These are phyloP conservation scores for Platanthera zijinensis DNA, from an alignment of 106 monocot species.

Conservation along the genomic window DNA sequence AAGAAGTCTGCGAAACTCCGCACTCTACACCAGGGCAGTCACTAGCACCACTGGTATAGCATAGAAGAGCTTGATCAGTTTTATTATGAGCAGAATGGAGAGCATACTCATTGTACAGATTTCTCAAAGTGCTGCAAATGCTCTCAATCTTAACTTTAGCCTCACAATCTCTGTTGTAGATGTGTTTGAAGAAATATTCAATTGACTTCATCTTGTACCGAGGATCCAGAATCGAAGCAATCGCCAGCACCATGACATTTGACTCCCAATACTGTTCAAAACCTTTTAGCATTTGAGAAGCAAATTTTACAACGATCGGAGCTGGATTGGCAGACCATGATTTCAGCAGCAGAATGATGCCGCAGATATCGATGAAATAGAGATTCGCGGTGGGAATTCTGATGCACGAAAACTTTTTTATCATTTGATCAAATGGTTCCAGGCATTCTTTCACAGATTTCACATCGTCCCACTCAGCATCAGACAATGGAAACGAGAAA, in stretches of 20 bases:
- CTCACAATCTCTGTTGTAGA: slow-evolving; percentile 45
- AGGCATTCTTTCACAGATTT: slow-evolving; percentile 57
- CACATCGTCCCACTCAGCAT: slow-evolving; percentile 48
- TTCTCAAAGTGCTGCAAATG: slow-evolving; percentile 40
- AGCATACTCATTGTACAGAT: slow-evolving; percentile 61
- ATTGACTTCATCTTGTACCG: slow-evolving; percentile 86
- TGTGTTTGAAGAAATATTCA: slow-evolving; percentile 63
- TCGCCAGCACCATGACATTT: slow-evolving; percentile 50
- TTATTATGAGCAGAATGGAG: slow-evolving; percentile 31
- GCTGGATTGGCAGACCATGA: slow-evolving; percentile 38
- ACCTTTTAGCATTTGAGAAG: slow-evolving; percentile 58
- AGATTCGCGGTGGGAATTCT: slow-evolving; percentile 59
- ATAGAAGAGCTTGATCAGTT: slow-evolving; percentile 29
- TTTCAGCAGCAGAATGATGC: slow-evolving; percentile 53
- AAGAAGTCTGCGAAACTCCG: slow-evolving; percentile 27
- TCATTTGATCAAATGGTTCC: slow-evolving; percentile 47
- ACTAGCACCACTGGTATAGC: slow-evolving; percentile 28
- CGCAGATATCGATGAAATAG: slow-evolving; percentile 72
- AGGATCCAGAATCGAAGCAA: slow-evolving; percentile 79
- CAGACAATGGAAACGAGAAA: slow-evolving; percentile 18
- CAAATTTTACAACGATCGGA: slow-evolving; percentile 37
- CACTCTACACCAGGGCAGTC: slow-evolving; percentile 3
- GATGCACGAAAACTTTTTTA: slow-evolving; percentile 42
- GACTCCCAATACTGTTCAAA: slow-evolving; percentile 70
- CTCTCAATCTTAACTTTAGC: slow-evolving; percentile 42